Conservation (phyloP, 805 yeast species). For the Ogataea pilisensis region DNA sequence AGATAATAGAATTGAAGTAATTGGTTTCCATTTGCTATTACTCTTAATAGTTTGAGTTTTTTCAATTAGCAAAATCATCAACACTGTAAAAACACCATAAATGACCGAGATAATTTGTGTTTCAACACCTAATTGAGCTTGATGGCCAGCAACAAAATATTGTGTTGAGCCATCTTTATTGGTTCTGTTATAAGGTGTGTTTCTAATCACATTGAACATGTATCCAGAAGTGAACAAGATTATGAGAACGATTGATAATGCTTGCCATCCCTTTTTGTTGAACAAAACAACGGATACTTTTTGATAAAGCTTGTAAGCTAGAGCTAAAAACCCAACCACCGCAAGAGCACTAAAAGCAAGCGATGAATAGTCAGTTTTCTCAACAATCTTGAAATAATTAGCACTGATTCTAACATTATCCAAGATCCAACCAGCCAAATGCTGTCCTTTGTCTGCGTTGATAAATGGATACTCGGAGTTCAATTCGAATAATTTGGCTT, state of each 20-base stretch:
- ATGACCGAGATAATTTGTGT: constrained; percentile 78
- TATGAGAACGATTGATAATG: constrained; percentile 54
- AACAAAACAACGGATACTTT: constrained; percentile 38
- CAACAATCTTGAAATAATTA: constrained; percentile 32
- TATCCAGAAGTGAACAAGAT: constrained; percentile 81
- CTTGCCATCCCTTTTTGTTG: constrained; percentile 69
- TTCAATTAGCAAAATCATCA: constrained; percentile 54
- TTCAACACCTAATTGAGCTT: constrained; percentile 79
- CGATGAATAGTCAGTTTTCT: constrained; percentile 39
- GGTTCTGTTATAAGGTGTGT: constrained; percentile 56
- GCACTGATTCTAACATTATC: constrained; percentile 16
- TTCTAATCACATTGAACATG: constrained; percentile 88
- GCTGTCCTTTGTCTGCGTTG: constrained; percentile 36
- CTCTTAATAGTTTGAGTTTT: constrained; percentile 49
- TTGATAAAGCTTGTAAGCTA: constrained; percentile 28
- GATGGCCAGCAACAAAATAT: constrained; percentile 55
- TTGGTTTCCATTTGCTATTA: constrained; percentile 39
- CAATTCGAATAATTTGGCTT: constrained; percentile 22
- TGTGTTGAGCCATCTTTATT: constrained; percentile 33
- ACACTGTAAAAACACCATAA: constrained; percentile 64
- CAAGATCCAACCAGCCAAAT: constrained; percentile 33
- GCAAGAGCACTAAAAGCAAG: constrained; percentile 35
- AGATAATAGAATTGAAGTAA: constrained; percentile 44
- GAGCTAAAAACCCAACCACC: constrained; percentile 28
- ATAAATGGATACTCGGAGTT: constrained; percentile 42